Conservation (phyloP, 148 eudicot species). For the Amaranthus cruentus region DNA sequence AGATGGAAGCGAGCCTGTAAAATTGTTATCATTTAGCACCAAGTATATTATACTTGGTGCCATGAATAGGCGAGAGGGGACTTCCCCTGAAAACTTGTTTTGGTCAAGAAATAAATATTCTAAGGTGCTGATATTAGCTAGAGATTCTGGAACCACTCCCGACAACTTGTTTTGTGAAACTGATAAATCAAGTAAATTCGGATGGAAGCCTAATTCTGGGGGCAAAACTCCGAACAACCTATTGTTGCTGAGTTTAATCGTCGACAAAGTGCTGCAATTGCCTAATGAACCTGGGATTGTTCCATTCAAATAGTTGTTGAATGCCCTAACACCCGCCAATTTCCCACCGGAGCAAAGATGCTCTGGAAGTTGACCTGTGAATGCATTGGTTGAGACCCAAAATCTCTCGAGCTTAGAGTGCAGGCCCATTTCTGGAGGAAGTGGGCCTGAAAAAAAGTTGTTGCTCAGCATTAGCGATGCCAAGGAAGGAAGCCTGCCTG, state of each 20-base stretch:
- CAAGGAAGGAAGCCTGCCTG: slow-evolving; percentile 37
- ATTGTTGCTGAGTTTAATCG: slow-evolving; percentile 38
- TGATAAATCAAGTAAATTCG: slow-evolving; percentile 20
- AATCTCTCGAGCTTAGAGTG: slow-evolving; percentile 46
- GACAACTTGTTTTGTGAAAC: slow-evolving; percentile 36
- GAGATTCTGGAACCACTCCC: no score
- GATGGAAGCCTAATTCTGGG: slow-evolving; percentile 27
- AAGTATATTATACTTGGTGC: slow-evolving; percentile 24
- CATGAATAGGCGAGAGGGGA: slow-evolving; percentile 29
- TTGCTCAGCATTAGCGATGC: slow-evolving; percentile 20
- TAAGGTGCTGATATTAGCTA: no score
- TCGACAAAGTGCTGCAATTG: slow-evolving; percentile 31
- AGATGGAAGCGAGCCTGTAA: slow-evolving; percentile 56
- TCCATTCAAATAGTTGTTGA: slow-evolving; percentile 46
- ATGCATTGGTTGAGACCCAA: slow-evolving; percentile 43
- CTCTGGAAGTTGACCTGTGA: slow-evolving; percentile 58
- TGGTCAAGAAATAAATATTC: no score
- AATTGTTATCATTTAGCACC: slow-evolving; percentile 34
- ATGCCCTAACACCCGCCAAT: slow-evolving; percentile 46
- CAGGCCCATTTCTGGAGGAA: slow-evolving; percentile 56
- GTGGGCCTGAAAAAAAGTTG: not conserved
- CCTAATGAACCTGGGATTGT: slow-evolving; percentile 51
- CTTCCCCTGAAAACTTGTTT: no score
- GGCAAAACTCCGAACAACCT: slow-evolving; percentile 48
- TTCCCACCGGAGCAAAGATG: slow-evolving; percentile 42